Base-by-base conservation (phyloP, 2,329 filamentous ascomycete species). In the Tolypocladium inflatum region DNA sequence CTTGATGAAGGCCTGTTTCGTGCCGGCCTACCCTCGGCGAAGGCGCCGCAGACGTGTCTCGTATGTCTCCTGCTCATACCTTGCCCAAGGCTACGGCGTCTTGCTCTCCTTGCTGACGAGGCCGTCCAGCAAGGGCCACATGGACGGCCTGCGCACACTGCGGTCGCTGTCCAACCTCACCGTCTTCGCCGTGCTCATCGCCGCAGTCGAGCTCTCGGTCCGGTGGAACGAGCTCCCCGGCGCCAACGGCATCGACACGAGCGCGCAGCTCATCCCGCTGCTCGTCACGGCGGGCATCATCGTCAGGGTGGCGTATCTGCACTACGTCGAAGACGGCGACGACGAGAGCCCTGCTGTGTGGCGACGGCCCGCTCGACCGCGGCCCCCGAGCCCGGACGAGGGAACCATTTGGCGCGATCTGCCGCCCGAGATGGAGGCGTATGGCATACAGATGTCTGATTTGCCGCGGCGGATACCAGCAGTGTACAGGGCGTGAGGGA, bases 131-230 rank as follows among this genome's bases (percentile, higher is more conserved):
- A 39, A 43, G 26, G 54, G 9, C 10, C 23, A 30, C 54, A 10
- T 55, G 19, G 11, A 33, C 8, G 11, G 11, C 35, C 15, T 57
- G 30, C 50, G 53, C 23, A 8, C 19, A 1, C 19, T 41, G 51
- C 57, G 41, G 2, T 48, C 23, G 43, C 30, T 70, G 1, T 63
- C 63, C 4, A 66, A 69, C 50, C 9, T 67, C 37, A 61, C 59
- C 19, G 62, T 71, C 10, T 69, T 71, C 17, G 65, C 61, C 37
- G 62, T 71, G 19, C 59, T 72, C 5, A 61, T 71, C 17, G 58
- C 66, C 1, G 68, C 68, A 4, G 63, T 73, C 53, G 72, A 74
- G 55, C 63, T 73, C 7, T 61, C 70, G 4, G 62, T 74, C 4
- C 52, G 52, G 1, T 74, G 71, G 71, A 74, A 74, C 39, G 48